Evolutionary conservation across 2,329 filamentous ascomycete genomes (phyloP), one percentile per base, ranked within the genome.

Genomic region (Monosporascus sp.): DNA sequence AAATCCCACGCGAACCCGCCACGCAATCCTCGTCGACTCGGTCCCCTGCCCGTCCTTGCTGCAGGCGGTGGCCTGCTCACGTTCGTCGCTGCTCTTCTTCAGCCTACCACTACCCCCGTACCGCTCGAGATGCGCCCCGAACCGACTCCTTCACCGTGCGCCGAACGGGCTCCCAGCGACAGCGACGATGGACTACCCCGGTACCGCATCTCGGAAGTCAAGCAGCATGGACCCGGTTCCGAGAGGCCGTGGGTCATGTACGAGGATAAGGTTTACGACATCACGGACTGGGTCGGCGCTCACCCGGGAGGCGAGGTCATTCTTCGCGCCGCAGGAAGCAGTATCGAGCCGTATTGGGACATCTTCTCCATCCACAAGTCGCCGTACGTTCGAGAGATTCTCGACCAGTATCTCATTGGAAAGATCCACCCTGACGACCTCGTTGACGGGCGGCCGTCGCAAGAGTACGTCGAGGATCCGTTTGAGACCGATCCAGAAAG

Each of bases 281-380:
- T 88, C 50, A 88, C 84, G 1, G 82, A 87, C 49, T 88, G 84
- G 82, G 70, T 88, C 22, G 71, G 75, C 1, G 82, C 77, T 1
- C 85, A 88, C 62, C 85, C 85, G 0, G 85, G 85, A 3, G 85
- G 85, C 43, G 80, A 86, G 50, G 82, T 88, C 15, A 88, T 88
- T 54, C 72, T 88, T 8, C 77, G 81, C 31, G 85, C 85, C 1
- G 83, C 82, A 1, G 85, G 85, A 3, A 79, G 80, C 38, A 80
- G 78, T 51, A 79, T 88, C 48, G 84, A 88, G 49, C 78, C 80
- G 0, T 88, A 87, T 68, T 88, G 85, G 85, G 74, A 86, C 54
- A 85, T 88, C 50, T 88, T 88, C 64, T 75, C 78, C 47, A 87
- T 88, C 54, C 85, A 88, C 71, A 84, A 87, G 64, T 76, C 78